A percentile compares a stretch with the other conserved stretches of the same genome.
Conservation (phyloP, 192 early-diverging fungal genomes). For the Allomyces arbusculus region DNA sequence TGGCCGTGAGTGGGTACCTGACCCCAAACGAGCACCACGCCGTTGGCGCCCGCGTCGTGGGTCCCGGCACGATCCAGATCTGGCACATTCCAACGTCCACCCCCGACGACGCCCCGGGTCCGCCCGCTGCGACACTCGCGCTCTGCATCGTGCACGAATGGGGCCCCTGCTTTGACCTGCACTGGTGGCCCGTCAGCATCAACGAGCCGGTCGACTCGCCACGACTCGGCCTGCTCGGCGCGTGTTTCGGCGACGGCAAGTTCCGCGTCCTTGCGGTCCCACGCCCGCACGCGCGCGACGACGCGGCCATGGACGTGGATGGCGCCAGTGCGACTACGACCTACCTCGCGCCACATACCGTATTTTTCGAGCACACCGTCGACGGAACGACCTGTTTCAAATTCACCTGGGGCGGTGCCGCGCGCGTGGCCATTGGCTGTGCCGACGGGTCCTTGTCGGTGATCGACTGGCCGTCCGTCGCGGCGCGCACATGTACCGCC, state of each 20-base stretch:
- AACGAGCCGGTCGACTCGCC: conserved; percentile 9
- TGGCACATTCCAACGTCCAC: conserved; percentile 8
- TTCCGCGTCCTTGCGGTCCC: conserved; percentile 16
- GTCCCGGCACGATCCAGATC: conserved; percentile 13
- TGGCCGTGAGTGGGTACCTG: conserved; percentile 18
- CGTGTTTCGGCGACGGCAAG: conserved; percentile 17
- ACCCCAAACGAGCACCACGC: conserved; percentile 10
- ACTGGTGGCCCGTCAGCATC: conserved; percentile 12
- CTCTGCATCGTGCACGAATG: conserved; percentile 12
- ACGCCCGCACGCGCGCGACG: conserved; percentile 5
- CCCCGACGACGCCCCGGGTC: background rate
- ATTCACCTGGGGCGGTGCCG: conserved; percentile 9
- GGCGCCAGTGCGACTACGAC: too few relatives aligned
- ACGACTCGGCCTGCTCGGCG: conserved; percentile 18
- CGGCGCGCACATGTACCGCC: too few relatives aligned
- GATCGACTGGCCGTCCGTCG: background rate
- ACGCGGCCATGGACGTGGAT: too few relatives aligned
- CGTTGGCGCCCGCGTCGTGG: conserved; percentile 10
- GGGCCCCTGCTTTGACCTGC: conserved; percentile 14
- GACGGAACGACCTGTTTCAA: conserved; percentile 10
- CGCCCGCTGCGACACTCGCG: conserved; percentile 6
- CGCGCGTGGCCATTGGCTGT: conserved; percentile 12
- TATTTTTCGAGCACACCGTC: background rate
- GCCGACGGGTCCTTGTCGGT: conserved; percentile 1
- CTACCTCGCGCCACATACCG: too few relatives aligned